Base-by-base conservation (phyloP, 768 basidiomycete genomes). In the Leccinum aurantiacum region DNA sequence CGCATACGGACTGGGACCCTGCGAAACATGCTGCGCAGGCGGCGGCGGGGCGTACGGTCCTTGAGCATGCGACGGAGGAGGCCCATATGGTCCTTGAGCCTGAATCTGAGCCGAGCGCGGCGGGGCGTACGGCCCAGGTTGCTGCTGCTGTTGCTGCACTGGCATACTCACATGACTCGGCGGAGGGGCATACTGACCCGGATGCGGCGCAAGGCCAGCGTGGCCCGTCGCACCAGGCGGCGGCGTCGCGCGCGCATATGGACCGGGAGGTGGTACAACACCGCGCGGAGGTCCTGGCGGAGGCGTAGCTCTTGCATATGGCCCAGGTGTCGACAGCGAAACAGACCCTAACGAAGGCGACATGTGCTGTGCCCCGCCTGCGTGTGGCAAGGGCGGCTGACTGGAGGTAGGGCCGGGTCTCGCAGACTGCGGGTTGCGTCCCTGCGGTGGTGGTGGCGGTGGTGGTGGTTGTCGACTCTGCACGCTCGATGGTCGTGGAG, bases 401-500 rank as follows among this genome's bases (percentile, higher is more conserved):
- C 69, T 73, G 10, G 67, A 41, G 3, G 62, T 35, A 25, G 73
- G 63, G 1, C 66, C 54, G 15, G 74, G 68, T 55, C 75, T 69
- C 5, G 64, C 62, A 31, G 69, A 67, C 8, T 76, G 72, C 9
- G 78, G 65, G 1, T 74, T 77, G 11, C 79, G 77, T 37, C 59
- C 67, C 48, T 68, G 74, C n/a, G 78, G 78, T 17, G 76, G 74
- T 2, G 78, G 75, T 7, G 79, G 31, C 10, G 31, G 31, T 33
- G 29, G 79, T 3, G 85, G 38, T 8, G 38, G 79, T 4, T 84
- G 85, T n/a, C 86, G 78, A 44, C 44, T 66, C 48, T 72, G 72
- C 22, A 59, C 65, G n/a, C 65, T 69, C 17, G 64, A 58, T 11
- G 85, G 84, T 4, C 85, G 85, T 2, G 88, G 88, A 0, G 87